Base-by-base conservation (phyloP, 148 eudicot species). In the Rhododendron ovatum region DNA sequence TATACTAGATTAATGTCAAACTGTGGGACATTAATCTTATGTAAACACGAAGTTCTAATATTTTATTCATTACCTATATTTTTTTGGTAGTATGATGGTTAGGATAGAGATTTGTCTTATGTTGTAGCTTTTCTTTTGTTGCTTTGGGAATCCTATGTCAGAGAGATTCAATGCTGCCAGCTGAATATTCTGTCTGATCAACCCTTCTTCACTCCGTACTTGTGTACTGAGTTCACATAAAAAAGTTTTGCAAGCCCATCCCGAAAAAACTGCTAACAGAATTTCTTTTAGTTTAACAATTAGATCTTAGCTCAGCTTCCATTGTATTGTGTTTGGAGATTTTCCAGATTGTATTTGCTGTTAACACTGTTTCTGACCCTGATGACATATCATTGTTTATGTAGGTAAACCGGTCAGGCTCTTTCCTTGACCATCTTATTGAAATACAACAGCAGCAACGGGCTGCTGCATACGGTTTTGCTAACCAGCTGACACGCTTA, bases 401-500 rank as follows among this genome's bases (percentile, higher is more conserved):
- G 91, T 87, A 97, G 99, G 96, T 98, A 74, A 90, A 88, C 80
- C 89, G 91, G 87, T 89, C 98, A 45, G 86, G 86, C 74, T 92
- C 96, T 84, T 98, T 92, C 90, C 88, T 98, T 88, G 94, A 93
- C 84, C 99, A 95, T 90, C 95, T 98, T 67, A 83, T 91, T 45
- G 92, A 84, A 84, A 93, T 93, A 85, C 98, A 95, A 87, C 93
- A 93, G 93, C 95, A 93, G 87, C 99, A 95, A 88, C 93, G 98
- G 78, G 94, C 88, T 57, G 89, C 92, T 87, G 95, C 93, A 15
- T 95, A 94, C 88, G 85, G 84, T 86, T 91, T 94, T 47, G 81
- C 91, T 15, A 82, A 88, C 78, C 87, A 87, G 41, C 81, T 93
- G 74, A 88, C 86, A 7, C 83, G 84, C 83, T 86, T 94, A 87